A percentile compares a stretch with the other conserved stretches of the same genome.
phyloP scores from a whole-genome alignment of 305 asterid genomes.

The Fraxinus paxiana region DNA sequence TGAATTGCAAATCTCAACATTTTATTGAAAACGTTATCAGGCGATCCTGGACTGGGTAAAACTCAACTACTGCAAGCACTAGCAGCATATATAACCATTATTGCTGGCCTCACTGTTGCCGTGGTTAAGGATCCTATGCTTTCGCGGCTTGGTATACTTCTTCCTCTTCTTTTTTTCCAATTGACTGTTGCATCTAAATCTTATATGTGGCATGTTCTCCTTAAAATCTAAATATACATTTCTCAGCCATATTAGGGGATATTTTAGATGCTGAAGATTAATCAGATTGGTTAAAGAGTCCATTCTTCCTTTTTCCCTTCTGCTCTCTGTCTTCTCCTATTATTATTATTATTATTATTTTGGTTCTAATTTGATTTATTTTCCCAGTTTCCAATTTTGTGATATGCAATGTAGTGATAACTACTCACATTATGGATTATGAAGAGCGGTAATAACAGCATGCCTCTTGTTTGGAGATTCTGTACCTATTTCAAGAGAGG shows the following conservation, averaged over 20 bases:
- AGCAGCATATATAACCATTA: not conserved
- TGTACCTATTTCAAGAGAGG: not conserved
- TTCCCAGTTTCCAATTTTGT: not conserved
- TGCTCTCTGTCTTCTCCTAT: not conserved
- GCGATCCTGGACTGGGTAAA: not conserved
- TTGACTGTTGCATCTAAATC: not conserved
- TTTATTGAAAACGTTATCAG: not conserved
- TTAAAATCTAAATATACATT: not conserved
- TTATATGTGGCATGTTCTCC: not conserved
- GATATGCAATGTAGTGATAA: not conserved
- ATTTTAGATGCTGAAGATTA: not conserved
- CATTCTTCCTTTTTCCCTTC: not conserved
- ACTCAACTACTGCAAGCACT: not conserved
- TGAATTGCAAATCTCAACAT: not conserved
- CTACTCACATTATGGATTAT: not conserved
- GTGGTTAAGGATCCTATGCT: not conserved
- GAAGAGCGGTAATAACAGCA: not conserved
- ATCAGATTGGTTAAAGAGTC: not conserved
- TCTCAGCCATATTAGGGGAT: not conserved
- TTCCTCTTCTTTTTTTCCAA: not conserved
- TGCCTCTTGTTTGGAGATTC: not conserved
- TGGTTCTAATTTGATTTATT: not conserved
- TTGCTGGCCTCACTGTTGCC: not conserved
- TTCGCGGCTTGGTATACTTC: not conserved
- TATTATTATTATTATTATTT: too few relatives aligned